Conservation (phyloP, 164 flowering plant species). For the Kalanchoe fedtschenkoi region DNA sequence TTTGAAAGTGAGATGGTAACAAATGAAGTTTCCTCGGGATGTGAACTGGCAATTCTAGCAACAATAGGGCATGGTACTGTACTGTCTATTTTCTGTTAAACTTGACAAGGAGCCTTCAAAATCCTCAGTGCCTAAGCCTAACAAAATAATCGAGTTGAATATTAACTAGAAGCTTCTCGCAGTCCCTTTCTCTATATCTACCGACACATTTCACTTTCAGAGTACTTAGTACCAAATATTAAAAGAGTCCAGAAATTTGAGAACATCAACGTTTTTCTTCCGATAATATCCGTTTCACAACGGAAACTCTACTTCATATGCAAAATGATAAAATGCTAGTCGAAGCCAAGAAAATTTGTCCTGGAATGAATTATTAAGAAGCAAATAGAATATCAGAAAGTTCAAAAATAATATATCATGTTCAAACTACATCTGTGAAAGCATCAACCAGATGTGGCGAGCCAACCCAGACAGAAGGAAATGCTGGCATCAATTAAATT, state of each 20-base stretch:
- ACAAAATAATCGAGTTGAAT: too few species aligned
- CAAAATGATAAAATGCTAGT: not conserved
- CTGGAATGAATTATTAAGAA: not conserved
- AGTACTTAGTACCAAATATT: not conserved
- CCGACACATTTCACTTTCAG: too few species aligned
- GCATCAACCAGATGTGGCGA: not conserved
- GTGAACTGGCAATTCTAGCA: not conserved
- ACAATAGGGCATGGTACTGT: not conserved
- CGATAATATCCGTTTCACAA: too few species aligned
- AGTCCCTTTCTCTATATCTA: too few species aligned
- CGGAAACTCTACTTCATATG: too few species aligned
- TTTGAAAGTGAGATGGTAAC: too few species aligned
- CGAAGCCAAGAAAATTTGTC: not conserved
- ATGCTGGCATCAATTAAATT: slow-evolving; percentile 1
- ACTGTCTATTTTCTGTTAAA: not conserved
- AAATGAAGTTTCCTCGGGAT: too few species aligned
- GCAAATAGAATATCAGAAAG: not conserved
- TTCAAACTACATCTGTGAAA: not conserved
- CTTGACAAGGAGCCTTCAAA: not conserved
- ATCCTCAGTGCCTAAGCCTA: too few species aligned
- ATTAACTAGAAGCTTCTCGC: too few species aligned
- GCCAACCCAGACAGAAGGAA: slow-evolving; percentile 1
- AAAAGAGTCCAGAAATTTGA: not conserved
- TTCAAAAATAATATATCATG: not conserved
- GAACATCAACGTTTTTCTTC: too few species aligned